Evolutionary conservation across 495 filamentous ascomycete species (phyloP), one percentile per base, ranked within the genome.

Genomic region (Penicillium simplicissimum): DNA sequence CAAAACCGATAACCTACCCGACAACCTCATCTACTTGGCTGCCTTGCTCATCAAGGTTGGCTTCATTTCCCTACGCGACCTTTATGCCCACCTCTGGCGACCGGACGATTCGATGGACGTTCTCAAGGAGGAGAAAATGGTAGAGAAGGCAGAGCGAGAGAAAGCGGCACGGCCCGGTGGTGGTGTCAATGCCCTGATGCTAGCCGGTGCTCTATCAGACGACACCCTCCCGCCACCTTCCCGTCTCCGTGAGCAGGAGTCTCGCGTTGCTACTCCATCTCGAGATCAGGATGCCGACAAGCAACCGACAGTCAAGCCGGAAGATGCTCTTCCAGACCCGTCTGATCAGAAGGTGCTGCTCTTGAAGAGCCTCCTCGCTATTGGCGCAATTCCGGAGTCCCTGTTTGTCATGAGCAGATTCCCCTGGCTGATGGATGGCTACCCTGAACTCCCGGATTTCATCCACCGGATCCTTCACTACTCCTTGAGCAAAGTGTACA

Each of bases 31-130:
- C 49, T 93, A 92, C 61, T 85, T 98, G 8, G 87, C 92, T 1
- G 92, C 96, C 0, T 79, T 98, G 28, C 84, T 99, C 40, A 97
- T 99, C 75, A 98, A 98, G 74, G 89, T 96, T 52, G 96, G 96
- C 23, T 98, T 99, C 72, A 92, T 99, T 60, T 96, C 93, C n/a
- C 80, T 99, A 3, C 84, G 86, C 40, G 95, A 98, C 67, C 79
- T 99, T 21, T 97, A 97, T 72, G 88, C 93, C 37, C 96, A 98
- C 68, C 87, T 98, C 5, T 93, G 91, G 83, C 90, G 96, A 21
- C 78, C 81, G 0, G 94, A 98, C 63, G 87, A 90, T 19, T 81
- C 84, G 4, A 98, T 98, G 94, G 81, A 88, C 47, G 78, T 69
- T 0, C 72, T 95, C 31, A 84, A 83, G 62, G 80, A 83, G 25